Evolutionary conservation across 2,329 filamentous ascomycete species (phyloP).

Genomic region (Fusarium kyushuense): DNA sequence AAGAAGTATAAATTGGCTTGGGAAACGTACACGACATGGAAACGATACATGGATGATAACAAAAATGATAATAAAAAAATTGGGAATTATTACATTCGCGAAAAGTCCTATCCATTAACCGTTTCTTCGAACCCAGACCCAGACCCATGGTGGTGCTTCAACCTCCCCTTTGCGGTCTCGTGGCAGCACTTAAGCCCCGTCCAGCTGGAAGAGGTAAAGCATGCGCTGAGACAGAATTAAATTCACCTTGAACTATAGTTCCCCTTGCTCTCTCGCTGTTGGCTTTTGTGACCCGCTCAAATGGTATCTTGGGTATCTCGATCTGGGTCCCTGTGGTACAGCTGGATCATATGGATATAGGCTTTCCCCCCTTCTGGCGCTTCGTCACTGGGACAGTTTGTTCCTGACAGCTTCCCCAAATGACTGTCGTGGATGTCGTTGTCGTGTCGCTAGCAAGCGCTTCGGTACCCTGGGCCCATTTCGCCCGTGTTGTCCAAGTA

Average conservation of each 20-base stretch:
- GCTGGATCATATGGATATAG: constrained; percentile 37
- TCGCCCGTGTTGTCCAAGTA: constrained; percentile 31
- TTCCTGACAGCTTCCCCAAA: constrained; percentile 28
- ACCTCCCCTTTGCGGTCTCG: constrained; percentile 38
- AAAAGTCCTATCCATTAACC: constrained; percentile 51
- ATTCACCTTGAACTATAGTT: constrained; percentile 35
- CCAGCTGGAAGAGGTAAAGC: constrained; percentile 29
- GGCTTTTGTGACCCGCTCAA: constrained; percentile 43
- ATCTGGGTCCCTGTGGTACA: constrained; percentile 42
- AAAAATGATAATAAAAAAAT: constrained; percentile 54
- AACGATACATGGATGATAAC: constrained; percentile 42
- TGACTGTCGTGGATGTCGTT: constrained; percentile 35
- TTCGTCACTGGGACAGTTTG: constrained; percentile 28
- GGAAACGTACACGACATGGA: constrained; percentile 46
- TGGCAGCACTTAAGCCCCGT: constrained; percentile 31
- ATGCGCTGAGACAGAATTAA: constrained; percentile 45
- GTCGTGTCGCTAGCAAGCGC: constrained; percentile 37
- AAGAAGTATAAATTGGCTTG: constrained; percentile 42
- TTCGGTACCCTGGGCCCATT: constrained; percentile 42
- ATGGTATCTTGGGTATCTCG: constrained; percentile 47
- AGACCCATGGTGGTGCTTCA: constrained; percentile 48
- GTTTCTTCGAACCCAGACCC: constrained; percentile 40
- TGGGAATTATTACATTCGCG: constrained; percentile 63
- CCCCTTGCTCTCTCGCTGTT: constrained; percentile 37
- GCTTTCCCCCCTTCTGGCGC: constrained; percentile 31